phyloP scores from a whole-genome alignment of 2,329 filamentous ascomycete species.

The Xylogone sp. region DNA sequence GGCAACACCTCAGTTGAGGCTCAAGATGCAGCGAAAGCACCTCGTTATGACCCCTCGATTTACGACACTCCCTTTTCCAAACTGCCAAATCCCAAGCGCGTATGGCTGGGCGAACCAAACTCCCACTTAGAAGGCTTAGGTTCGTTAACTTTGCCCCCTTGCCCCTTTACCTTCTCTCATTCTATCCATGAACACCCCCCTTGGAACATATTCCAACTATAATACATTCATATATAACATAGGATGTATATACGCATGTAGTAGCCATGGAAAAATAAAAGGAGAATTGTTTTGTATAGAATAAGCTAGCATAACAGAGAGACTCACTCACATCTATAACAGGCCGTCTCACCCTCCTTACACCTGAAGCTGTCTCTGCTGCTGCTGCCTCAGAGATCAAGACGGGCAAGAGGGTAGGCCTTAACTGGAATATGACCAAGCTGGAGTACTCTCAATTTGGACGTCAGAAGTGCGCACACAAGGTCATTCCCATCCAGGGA shows the following conservation, averaged over 20 bases:
- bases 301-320: too few relatives aligned
- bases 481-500: constrained; percentile 43
- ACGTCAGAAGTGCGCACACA: constrained; percentile 45
- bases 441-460: constrained; percentile 51
- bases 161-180: background rate
- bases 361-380: constrained; percentile 45
- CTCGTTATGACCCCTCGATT: constrained; percentile 16
- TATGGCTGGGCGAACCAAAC: constrained; percentile 17
- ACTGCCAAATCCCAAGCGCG: constrained; percentile 16
- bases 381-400: constrained; percentile 47
- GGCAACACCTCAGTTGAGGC: background rate
- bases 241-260: too few relatives aligned
- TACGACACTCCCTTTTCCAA: constrained; percentile 15
- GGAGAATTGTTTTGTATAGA: too few relatives aligned
- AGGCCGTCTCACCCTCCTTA: constrained; percentile 42
- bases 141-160: too few relatives aligned
- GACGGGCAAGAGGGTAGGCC: constrained; percentile 45
- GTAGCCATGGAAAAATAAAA: too few relatives aligned
- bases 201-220: background rate
- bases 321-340: background rate
- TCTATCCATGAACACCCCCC: too few relatives aligned
- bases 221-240: background rate
- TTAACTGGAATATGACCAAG: constrained; percentile 54
- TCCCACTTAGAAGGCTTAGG: constrained; percentile 17
- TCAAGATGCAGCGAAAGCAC: background rate